Base-by-base conservation (phyloP, 176 grass and related monocot genomes). In the Bonia amplexicaulis region DNA sequence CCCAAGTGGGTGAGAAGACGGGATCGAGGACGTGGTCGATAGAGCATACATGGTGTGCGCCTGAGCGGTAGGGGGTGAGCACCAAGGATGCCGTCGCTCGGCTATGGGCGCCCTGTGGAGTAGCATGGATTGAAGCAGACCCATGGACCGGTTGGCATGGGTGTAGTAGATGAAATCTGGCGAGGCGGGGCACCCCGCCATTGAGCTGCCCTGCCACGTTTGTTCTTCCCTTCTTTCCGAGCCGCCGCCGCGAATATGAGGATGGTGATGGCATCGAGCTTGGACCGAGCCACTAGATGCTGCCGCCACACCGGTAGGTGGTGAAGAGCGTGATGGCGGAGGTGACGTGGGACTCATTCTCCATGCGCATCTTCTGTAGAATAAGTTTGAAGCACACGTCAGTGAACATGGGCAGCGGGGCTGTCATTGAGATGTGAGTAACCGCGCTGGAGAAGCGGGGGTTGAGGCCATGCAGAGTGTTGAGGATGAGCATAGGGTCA, bases 221-320 rank as follows among this genome's bases (percentile, higher is more conserved):
- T 23, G 57, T 23, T 23, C 57, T 59, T 59, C 22, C 9, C 9
- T 23, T 23, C 57, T 39, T 59, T 1, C 22, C 0, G 22, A 23
- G 9, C 57, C 2, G 0, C 0, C 25, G 22, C 3, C 1, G 1
- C 57, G 0, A 59, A 10, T 2, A 59, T 0, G 0, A 59, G 8
- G 22, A 23, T 10, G 9, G 2, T 23, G 55, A 3, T 9, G 55
- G 22, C 1, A 0, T 4, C 1, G 1, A 0, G 9, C 55, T 3
- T 0, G 0, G 2, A 11, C 57, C 3, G 0, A 23, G 22, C 3
- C 9, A 1, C 22, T 5, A 23, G 57, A 1, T 9, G 0, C 9
- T 3, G 2, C 0, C 0, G 22, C 9, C 9, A 0, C 2, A 0
- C 1, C 5, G 3, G 3, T 4, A 11, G 57, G 0, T 59, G 3